These are phyloP conservation scores for Calonectria hongkongensis DNA, from an alignment of 2,329 filamentous ascomycete species.

Conservation along the genomic window DNA sequence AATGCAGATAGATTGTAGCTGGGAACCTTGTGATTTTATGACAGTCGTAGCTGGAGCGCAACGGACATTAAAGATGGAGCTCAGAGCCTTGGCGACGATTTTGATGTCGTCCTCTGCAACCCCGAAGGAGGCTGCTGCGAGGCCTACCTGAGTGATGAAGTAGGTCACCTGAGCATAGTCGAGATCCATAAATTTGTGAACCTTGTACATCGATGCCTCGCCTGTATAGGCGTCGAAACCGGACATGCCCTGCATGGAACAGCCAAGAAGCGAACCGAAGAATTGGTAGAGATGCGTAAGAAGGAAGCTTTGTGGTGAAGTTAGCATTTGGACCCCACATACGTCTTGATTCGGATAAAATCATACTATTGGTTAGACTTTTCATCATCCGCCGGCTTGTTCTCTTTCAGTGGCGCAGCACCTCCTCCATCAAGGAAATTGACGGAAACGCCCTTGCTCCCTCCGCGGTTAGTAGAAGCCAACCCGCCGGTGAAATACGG, in stretches of 20 bases:
- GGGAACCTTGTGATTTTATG: conserved; percentile 65
- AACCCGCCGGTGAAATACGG: conserved; percentile 76
- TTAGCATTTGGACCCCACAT: background rate
- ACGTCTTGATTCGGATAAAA: too few species aligned
- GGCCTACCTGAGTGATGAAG: conserved; percentile 76
- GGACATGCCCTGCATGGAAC: conserved; percentile 68
- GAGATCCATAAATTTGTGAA: conserved; percentile 78
- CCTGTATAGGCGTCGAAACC: conserved; percentile 71
- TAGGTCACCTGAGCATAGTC: conserved; percentile 71
- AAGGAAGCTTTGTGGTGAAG: conserved; percentile 64
- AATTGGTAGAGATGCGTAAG: conserved; percentile 78
- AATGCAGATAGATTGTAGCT: conserved; percentile 75
- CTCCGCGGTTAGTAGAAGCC: conserved; percentile 71
- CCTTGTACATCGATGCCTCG: conserved; percentile 68
- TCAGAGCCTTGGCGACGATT: conserved; percentile 69
- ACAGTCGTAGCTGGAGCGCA: conserved; percentile 69
- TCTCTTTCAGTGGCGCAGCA: conserved; percentile 72
- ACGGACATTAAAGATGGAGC: conserved; percentile 69
- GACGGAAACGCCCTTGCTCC: conserved; percentile 65
- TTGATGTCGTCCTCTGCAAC: conserved; percentile 72
- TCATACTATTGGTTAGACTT: conserved; percentile 74
- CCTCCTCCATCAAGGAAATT: conserved; percentile 79
- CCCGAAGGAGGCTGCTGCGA: conserved; percentile 75
- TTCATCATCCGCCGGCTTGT: conserved; percentile 71
- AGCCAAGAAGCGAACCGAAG: conserved; percentile 76